These are phyloP conservation scores for Apiospora koreana DNA, from an alignment of 2,329 filamentous ascomycete genomes.

Conservation along the genomic window DNA sequence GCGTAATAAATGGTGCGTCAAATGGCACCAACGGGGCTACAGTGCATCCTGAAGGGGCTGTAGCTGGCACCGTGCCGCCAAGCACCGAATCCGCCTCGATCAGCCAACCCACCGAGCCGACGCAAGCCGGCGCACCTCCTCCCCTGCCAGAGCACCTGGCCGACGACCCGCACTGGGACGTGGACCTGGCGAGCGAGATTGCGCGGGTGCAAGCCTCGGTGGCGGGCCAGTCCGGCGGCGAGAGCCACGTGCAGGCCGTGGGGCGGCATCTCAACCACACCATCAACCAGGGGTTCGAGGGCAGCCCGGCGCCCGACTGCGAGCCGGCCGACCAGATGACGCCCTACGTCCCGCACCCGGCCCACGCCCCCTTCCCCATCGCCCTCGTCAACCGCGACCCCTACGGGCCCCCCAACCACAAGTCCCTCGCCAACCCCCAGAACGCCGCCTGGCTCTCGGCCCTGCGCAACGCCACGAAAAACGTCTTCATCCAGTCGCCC, in stretches of 20 bases:
- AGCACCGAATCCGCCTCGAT: neutral
- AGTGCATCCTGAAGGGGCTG: neutral
- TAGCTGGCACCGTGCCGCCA: neutral
- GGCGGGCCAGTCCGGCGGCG: constrained; percentile 48
- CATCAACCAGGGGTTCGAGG: constrained; percentile 49
- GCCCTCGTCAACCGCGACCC: constrained; percentile 71
- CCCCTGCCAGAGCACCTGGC: constrained; percentile 56
- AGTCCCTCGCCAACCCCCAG: constrained; percentile 66
- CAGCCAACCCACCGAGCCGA: neutral
- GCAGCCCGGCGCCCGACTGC: constrained; percentile 53
- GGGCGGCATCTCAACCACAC: constrained; percentile 68
- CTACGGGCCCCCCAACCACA: constrained; percentile 63
- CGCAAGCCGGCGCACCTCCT: no score
- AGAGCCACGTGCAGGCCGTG: constrained; percentile 59
- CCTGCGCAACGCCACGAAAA: constrained; percentile 61
- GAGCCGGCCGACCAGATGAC: constrained; percentile 59
- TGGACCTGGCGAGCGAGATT: constrained; percentile 61
- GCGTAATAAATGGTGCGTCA: neutral
- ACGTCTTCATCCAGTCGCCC: constrained; percentile 77
- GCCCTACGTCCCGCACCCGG: constrained; percentile 61
- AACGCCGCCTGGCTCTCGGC: constrained; percentile 75
- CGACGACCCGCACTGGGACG: constrained; percentile 65
- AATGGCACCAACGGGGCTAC: neutral
- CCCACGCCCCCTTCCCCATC: constrained; percentile 64
- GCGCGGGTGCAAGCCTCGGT: constrained; percentile 60